These are phyloP conservation scores for Isatis lusitanica DNA, from an alignment of 441 rosid genomes.

Conservation along the genomic window DNA sequence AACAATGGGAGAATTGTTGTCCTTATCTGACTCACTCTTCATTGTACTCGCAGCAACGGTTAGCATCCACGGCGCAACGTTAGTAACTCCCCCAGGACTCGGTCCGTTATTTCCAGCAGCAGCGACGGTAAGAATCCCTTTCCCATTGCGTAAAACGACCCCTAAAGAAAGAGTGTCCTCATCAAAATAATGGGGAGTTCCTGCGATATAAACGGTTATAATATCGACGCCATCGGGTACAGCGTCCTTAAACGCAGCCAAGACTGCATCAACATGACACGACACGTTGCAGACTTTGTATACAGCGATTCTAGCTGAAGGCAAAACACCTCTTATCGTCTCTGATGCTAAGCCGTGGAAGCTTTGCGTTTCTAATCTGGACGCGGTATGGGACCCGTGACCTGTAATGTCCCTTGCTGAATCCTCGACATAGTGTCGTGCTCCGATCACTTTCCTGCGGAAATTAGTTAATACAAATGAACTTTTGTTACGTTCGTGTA, in stretches of 20 bases:
- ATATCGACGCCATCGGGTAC: slow-evolving; percentile 2
- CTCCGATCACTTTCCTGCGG: slow-evolving; percentile 47
- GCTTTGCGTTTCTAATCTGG: slow-evolving; percentile 37
- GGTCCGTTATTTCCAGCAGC: background rate
- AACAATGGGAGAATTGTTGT: background rate
- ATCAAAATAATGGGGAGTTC: background rate
- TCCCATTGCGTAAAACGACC: background rate
- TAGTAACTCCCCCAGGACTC: background rate
- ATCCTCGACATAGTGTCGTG: slow-evolving; percentile 22
- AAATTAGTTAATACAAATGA: background rate
- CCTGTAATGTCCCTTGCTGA: slow-evolving; percentile 42
- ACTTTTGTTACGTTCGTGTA: background rate
- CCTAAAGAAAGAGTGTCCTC: background rate
- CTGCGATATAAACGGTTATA: background rate
- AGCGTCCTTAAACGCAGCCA: too few species aligned
- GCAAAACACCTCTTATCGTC: slow-evolving; percentile 12
- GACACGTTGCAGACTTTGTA: background rate
- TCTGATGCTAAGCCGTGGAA: slow-evolving; percentile 34
- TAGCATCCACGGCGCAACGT: too few species aligned
- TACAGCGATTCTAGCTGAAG: background rate
- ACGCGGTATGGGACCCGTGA: slow-evolving; percentile 30
- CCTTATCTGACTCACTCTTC: slow-evolving; percentile 16
- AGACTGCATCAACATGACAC: background rate
- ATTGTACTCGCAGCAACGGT: slow-evolving; percentile 7
- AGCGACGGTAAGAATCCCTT: background rate